A percentile compares a stretch with the other conserved stretches of the same genome.
Evolutionary conservation across 257 asterid genomes (phyloP).

Genomic region (Primulina tabacum): DNA sequence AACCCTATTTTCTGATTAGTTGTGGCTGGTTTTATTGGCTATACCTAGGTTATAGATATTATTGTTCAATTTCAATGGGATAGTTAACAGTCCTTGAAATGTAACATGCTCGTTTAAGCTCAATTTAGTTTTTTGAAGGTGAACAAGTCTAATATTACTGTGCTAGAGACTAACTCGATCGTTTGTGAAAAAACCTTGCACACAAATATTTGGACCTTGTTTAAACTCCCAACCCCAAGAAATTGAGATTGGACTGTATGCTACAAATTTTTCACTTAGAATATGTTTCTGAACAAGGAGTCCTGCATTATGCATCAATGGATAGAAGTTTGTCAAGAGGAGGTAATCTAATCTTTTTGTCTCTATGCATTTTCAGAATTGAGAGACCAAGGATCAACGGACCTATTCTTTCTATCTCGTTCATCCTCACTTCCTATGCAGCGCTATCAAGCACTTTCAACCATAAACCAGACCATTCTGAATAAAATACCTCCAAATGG

Average conservation of each 20-base stretch:
- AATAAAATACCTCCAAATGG: conserved; percentile 48
- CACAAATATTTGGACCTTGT: background rate
- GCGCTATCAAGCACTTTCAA: conserved; percentile 63
- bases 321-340: conserved; percentile 7
- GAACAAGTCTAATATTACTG: background rate
- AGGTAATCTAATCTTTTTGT: conserved; percentile 14
- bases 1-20: background rate
- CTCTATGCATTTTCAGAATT: conserved; percentile 41
- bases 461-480: conserved; percentile 50
- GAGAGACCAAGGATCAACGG: conserved; percentile 50
- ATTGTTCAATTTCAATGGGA: background rate
- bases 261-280: background rate
- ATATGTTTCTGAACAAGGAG: background rate
- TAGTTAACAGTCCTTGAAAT: background rate
- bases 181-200: background rate
- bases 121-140: background rate
- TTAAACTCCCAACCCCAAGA: background rate
- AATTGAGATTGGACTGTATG: background rate
- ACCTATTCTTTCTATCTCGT: conserved; percentile 36
- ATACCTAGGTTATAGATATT: background rate
- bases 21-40: background rate
- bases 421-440: conserved; percentile 64
- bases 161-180: background rate
- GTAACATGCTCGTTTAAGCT: background rate
- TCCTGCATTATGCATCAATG: background rate